phyloP scores from a whole-genome alignment of 306 rosid species.

The Rosa multiflora region DNA sequence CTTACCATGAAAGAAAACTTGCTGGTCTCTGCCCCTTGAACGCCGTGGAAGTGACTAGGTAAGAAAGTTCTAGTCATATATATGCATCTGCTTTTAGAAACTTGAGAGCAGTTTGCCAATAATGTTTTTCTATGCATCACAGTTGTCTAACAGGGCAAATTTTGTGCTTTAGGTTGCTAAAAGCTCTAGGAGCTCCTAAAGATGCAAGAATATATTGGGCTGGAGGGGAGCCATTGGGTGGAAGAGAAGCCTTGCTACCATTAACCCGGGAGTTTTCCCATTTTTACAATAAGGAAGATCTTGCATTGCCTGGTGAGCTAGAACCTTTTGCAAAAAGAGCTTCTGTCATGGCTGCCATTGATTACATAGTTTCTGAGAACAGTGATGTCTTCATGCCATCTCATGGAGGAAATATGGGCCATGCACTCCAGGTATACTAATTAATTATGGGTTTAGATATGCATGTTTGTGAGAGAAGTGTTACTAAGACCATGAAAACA shows the following conservation, averaged over 20 bases:
- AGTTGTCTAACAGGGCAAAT: not conserved
- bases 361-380: conserved; percentile 78
- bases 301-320: conserved; percentile 71
- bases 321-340: conserved; percentile 71
- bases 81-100: not conserved
- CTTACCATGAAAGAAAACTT: conserved; percentile 84
- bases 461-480: not conserved
- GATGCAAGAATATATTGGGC: conserved; percentile 89
- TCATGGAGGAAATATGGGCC: conserved; percentile 99
- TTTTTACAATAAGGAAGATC: conserved; percentile 79
- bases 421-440: conserved; percentile 75
- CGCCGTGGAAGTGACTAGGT: conserved; percentile 83
- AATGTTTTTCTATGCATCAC: not conserved
- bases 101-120: not conserved
- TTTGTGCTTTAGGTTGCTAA: conserved; percentile 64
- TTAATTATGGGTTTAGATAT: not conserved
- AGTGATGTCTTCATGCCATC: conserved; percentile 98
- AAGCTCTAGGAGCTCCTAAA: conserved; percentile 87
- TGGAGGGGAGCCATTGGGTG: conserved; percentile 91
- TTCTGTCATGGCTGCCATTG: conserved; percentile 93
- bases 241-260: conserved; percentile 82
- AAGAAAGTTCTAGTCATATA: conserved; percentile 5
- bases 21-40: conserved; percentile 95
- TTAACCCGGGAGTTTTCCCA: conserved; percentile 57
- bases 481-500: not conserved